Conservation (phyloP, 305 asterid species). For the Solanum hybrid region DNA sequence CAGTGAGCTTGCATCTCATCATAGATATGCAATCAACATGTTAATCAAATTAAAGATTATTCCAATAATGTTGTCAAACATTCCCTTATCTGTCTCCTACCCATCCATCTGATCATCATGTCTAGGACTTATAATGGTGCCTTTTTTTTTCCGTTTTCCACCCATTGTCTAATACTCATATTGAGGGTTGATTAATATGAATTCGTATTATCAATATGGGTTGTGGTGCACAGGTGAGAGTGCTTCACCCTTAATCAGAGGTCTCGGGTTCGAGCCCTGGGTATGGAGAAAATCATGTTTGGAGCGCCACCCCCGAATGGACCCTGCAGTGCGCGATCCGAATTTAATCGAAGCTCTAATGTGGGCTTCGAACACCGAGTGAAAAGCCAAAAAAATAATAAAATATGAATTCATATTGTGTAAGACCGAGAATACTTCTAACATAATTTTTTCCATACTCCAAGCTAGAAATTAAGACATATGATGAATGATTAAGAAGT, state of each 20-base stretch:
- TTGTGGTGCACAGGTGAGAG: no score
- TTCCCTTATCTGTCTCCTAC: background rate
- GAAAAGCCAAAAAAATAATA: no score
- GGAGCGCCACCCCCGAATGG: no score
- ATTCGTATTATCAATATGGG: no score
- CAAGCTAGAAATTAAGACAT: rapidly evolving
- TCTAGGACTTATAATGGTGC: background rate
- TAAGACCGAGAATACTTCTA: background rate
- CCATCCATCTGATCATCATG: background rate
- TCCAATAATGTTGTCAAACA: background rate
- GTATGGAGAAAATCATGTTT: no score
- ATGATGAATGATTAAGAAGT: background rate
- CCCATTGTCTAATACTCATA: background rate
- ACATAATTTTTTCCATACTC: background rate
- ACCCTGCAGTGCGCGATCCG: no score
- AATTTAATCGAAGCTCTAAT: no score
- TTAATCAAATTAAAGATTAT: background rate
- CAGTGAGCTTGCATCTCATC: background rate
- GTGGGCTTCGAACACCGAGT: no score
- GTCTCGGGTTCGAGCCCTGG: no score
- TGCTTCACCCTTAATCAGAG: no score
- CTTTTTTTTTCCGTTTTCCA: rapidly evolving
- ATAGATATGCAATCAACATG: background rate
- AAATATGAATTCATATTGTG: no score
- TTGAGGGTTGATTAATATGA: background rate